Base-by-base conservation (phyloP, 225 moss, liverwort and hornwort genomes). In the Asterella californica region DNA sequence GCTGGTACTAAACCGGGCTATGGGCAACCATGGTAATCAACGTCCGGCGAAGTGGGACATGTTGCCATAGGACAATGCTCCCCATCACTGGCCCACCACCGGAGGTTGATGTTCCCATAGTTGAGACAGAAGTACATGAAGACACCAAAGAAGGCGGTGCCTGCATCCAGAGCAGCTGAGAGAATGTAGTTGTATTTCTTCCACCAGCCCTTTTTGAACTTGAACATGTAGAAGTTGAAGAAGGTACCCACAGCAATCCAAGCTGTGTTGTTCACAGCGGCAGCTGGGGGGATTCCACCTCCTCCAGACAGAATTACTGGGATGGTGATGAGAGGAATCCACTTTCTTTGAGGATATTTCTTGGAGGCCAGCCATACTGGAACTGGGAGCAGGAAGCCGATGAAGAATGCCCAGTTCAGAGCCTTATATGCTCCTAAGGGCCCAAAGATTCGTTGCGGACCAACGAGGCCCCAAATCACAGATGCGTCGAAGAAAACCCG, bases 211-310 rank as follows among this genome's bases (percentile, higher is more conserved):
- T 78, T 78, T 5, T 61, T 57, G 61, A 59, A 78, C 36, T 64
- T 78, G 65, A 63, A 78, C 47, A 78, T 66, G 47, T 63, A 78
- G 64, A 63, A 78, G 78, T 78, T 78, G 65, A 78, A 78, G 21
- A 78, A 62, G 64, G 61, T 32, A 8, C 78, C 78, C 46, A 78
- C 27, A n/a, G 48, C 63, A 18, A 78, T 29, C 78, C 78, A 78
- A 6, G 78, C 42, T 10, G 78, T 78, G 63, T 63, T 48, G 29
- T 78, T 78, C 21, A 78, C 65, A 5, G 78, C 62, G 10, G 47
- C 63, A 47, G 78, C 78, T 30, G 78, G 78, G 6, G 78, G 78
- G 18, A 78, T 78, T 47, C 62, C 46, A 18, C 62, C 78, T 18
- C 78, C 63, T 48, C 78, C 78, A 15, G 48, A 47, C 25, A 78